Evolutionary conservation across 352 stramenopile genomes (phyloP).

Genomic region (Salisapilia sapeloensis): DNA sequence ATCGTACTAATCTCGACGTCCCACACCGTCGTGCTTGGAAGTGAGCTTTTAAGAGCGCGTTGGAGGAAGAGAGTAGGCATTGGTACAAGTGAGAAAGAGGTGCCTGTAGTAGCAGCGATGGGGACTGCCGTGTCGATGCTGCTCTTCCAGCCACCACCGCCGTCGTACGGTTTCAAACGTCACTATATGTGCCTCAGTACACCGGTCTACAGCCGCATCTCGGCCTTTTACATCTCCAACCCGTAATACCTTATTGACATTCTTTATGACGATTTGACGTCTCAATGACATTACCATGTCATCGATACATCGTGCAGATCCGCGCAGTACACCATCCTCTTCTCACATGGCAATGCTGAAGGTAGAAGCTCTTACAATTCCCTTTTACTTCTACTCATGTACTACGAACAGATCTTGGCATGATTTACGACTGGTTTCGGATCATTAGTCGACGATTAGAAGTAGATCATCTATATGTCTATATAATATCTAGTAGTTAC

Average conservation of each 20-base stretch:
- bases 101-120: constrained; percentile 34
- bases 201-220: constrained; percentile 76
- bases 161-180: constrained; percentile 58
- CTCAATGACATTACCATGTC: neutral
- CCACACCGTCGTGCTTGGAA: no score
- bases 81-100: no score
- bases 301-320: constrained; percentile 21
- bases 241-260: constrained; percentile 21
- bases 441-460: constrained; percentile 74
- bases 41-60: no score
- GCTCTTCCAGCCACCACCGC: constrained; percentile 77
- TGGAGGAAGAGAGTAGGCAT: no score
- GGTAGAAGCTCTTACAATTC: constrained; percentile 10
- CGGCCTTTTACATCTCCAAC: constrained; percentile 90
- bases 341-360: constrained; percentile 95
- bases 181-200: constrained; percentile 92
- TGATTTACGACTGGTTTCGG: constrained; percentile 96
- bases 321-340: constrained; percentile 90
- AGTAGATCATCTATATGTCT: constrained; percentile 8
- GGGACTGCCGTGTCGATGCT: constrained; percentile 62
- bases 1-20: no score
- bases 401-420: constrained; percentile 76
- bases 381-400: neutral
- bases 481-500: no score
- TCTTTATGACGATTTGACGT: constrained; percentile 1